Evolutionary conservation across 345 rosid genomes (phyloP).

Genomic region (Laguncularia racemosa): DNA sequence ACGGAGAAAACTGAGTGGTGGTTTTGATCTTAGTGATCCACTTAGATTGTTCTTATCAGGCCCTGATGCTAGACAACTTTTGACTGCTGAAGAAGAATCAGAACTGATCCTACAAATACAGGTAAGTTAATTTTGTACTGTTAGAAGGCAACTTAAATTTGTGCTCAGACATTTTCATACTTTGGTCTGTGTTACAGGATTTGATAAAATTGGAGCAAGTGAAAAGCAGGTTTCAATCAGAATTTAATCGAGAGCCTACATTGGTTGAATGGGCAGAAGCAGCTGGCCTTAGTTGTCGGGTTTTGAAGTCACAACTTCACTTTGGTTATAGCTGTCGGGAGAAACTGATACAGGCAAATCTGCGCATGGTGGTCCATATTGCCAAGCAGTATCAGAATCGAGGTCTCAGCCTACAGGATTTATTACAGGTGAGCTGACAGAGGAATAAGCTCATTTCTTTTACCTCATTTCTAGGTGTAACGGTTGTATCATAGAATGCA

Average conservation of each 20-base stretch:
- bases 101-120: conserved; percentile 60
- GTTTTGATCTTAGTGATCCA: conserved; percentile 53
- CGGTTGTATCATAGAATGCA: too few relatives aligned
- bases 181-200: conserved; percentile 41
- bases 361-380: conserved; percentile 78
- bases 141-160: neutral
- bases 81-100: conserved; percentile 68
- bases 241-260: conserved; percentile 72
- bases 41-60: conserved; percentile 71
- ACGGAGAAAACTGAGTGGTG: conserved; percentile 35
- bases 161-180: neutral
- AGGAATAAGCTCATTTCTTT: neutral
- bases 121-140: conserved; percentile 23
- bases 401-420: conserved; percentile 75
- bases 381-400: conserved; percentile 78
- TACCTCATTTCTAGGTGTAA: neutral
- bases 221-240: conserved; percentile 56
- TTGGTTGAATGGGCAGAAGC: conserved; percentile 75
- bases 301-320: conserved; percentile 56
- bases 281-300: conserved; percentile 42
- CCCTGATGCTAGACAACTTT: conserved; percentile 68
- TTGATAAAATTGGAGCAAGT: conserved; percentile 49
- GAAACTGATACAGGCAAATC: conserved; percentile 61
- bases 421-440: conserved; percentile 51
- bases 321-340: conserved; percentile 57